Base-by-base conservation (phyloP, 331 rosid species). In the Malus hybrid region DNA sequence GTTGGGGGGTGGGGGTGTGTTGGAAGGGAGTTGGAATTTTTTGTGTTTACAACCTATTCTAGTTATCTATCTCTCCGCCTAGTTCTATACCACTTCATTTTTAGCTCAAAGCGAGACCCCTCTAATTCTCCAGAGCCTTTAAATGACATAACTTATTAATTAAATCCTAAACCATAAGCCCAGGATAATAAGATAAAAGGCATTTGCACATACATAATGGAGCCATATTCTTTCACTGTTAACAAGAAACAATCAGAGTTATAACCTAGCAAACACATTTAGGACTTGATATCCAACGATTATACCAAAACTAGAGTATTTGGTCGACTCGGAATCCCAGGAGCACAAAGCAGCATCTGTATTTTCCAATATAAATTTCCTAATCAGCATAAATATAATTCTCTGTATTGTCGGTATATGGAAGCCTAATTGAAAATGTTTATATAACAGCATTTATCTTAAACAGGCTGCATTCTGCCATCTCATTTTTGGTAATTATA, bases 21-120 rank as follows among this genome's bases (percentile, higher is more conserved):
- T 28, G 29, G 29, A 28, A 28, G 29, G 29, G 29, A 28, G 29
- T 28, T 28, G 29, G 29, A 28, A 28, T 28, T 28, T 28, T 28
- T 28, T 60, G 65, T 60, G 65, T 24, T 60, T 44, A 20, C 6
- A 60, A 5, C 7, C 65, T 24, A 60, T 60, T 60, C 18, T 11
- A 14, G 18, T 34, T 10, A 67, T 67, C 15, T 60, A 42, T 13
- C 32, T 24, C 11, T 22, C 65, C 31, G 11, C 65, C 32, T 2
- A 60, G 31, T 22, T 24, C 32, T 31, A 16, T 31, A 4, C 44
- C 22, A 64, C 8, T 46, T 46, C 39, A 44, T 20, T 44, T 46
- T 69, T 28, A 46, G 36, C 73, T 69, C 73, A 69, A 69, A 69
- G 73, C 57, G 3, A 69, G 59, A 69, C 29, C 59, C 59, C 14